These are phyloP conservation scores for Sporothrix brasiliensis DNA, from an alignment of 2,329 filamentous ascomycete genomes.

Conservation along the genomic window DNA sequence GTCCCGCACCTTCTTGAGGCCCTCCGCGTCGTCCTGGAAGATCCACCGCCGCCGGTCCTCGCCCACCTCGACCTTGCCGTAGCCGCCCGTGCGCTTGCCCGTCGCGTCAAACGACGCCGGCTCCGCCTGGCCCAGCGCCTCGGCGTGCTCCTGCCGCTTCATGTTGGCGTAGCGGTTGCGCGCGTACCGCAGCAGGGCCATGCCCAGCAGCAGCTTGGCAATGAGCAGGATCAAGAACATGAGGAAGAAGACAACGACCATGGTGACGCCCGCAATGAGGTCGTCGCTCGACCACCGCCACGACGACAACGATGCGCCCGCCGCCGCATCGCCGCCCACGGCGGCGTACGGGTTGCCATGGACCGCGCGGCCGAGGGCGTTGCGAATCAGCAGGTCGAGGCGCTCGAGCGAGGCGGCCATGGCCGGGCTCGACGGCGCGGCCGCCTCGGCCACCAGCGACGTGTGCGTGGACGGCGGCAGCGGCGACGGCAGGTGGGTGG, in stretches of 20 bases:
- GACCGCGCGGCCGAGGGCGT: conserved; percentile 73
- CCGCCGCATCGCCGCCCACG: not conserved
- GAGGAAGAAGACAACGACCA: conserved; percentile 82
- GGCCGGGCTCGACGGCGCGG: conserved; percentile 66
- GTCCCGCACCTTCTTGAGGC: conserved; percentile 61
- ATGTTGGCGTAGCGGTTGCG: conserved; percentile 78
- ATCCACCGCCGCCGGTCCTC: conserved; percentile 86
- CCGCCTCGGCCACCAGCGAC: conserved; percentile 64
- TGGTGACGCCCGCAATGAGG: conserved; percentile 74
- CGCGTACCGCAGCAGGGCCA: conserved; percentile 79
- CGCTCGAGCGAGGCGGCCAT: conserved; percentile 77
- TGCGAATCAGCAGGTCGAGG: conserved; percentile 75
- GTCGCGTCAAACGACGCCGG: conserved; percentile 65
- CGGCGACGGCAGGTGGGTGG: conserved; percentile 78
- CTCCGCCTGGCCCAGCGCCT: conserved; percentile 52
- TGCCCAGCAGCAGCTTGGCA: conserved; percentile 82
- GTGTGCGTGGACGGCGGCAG: conserved; percentile 67
- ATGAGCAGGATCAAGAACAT: conserved; percentile 83
- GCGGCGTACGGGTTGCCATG: conserved; percentile 58
- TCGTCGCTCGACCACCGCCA: conserved; percentile 65
- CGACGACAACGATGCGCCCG: conserved; percentile 29
- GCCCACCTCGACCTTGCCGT: conserved; percentile 82
- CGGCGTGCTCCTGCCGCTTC: conserved; percentile 67
- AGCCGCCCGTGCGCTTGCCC: conserved; percentile 77
- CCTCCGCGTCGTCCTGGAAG: conserved; percentile 80